Evolutionary conservation across 2,329 filamentous ascomycete genomes (phyloP).

Genomic region (Talaromyces sp.): DNA sequence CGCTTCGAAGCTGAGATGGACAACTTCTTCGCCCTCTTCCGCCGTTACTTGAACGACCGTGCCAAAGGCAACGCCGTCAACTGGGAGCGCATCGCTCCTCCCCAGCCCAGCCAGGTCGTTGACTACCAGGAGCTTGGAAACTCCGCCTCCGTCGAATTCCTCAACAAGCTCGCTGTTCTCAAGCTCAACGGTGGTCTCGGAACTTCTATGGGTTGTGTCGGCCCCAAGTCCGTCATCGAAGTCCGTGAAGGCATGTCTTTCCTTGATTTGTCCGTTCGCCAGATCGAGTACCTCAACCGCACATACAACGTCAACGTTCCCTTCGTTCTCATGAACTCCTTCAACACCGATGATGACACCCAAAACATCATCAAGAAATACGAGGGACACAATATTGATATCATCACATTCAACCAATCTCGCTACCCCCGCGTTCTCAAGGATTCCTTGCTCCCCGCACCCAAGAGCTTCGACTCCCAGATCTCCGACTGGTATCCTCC

Average conservation of each 20-base stretch:
- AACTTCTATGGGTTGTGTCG: constrained; percentile 99
- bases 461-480: constrained; percentile 80
- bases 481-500: constrained; percentile 98
- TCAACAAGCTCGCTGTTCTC: constrained; percentile 95
- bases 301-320: constrained; percentile 97
- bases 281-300: constrained; percentile 98
- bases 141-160: constrained; percentile 85
- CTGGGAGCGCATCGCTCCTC: constrained; percentile 95
- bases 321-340: constrained; percentile 99
- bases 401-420: constrained; percentile 99
- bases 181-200: constrained; percentile 99
- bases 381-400: constrained; percentile 99
- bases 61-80: constrained; percentile 95
- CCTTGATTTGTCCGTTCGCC: constrained; percentile 94
- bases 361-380: constrained; percentile 99
- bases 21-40: constrained; percentile 99
- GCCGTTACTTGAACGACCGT: constrained; percentile 97
- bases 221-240: constrained; percentile 98
- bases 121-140: constrained; percentile 89
- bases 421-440: constrained; percentile 96
- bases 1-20: constrained; percentile 99
- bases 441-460: constrained; percentile 93
- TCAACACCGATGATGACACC: constrained; percentile 99
- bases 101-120: constrained; percentile 88
- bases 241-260: constrained; percentile 99